Evolutionary conservation across 352 stramenopile species (phyloP), one percentile per base, ranked within the genome.

Genomic region (Phytophthora colocasiae): DNA sequence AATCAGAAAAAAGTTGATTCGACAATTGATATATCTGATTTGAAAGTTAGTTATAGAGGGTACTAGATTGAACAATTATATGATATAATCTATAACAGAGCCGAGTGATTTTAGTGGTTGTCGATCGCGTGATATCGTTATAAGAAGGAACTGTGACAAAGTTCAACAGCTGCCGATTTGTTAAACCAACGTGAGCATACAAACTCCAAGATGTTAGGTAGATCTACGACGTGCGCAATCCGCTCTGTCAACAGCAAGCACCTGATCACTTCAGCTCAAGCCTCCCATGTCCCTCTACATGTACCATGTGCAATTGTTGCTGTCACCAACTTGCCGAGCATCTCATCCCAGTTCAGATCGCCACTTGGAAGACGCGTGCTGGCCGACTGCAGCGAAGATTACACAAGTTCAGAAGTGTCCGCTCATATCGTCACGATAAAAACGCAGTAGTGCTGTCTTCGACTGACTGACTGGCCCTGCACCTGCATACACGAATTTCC

Each of bases 141-240:
- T 69, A 65, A 1, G 17, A 22, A 17, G 54, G 29, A 4, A 27
- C 6, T 54, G 27, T 11, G 19, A 32, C 34, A 38, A 51, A 69
- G 52, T 43, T 69, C 36, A 58, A 69, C 27, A 31, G 19, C 34
- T 1, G 6, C 12, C 14, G 24, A 27, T 38, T 36, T 69, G 62
- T 69, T 69, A 69, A 65, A 65, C 62, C 46, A 64, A 22, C 22
- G 22, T 22, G 51, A 62, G 52, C 62, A 69, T 69, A 69, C 61
- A 69, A 69, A 69, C 26, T 26, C 31, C 53, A 64, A 58, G 62
- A 53, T 52, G 44, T 27, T 15, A 19, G 9, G 19, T 36, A 29
- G 44, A 43, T 47, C 24, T 0, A 36, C 31, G 0, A 10, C 31
- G 14, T 14, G 9, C 31, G 31, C 31, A 36, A 36, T 36, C 31